Evolutionary conservation across 352 stramenopile species (phyloP), one percentile per base, ranked within the genome.

Genomic region (Phytophthora fragariaefolia): DNA sequence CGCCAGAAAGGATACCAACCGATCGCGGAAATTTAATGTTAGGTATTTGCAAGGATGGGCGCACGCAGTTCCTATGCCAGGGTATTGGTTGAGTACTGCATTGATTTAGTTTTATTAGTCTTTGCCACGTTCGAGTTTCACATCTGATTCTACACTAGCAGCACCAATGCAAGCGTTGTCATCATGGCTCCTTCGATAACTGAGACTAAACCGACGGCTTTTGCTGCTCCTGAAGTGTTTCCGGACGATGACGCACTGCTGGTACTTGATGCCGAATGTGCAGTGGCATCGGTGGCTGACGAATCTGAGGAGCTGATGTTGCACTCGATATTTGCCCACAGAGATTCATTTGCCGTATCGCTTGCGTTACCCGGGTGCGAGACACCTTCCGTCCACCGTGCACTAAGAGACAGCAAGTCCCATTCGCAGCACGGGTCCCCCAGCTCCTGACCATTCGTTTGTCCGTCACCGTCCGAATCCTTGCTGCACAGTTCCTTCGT

Each of bases 361-460:
- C 20, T 32, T 17, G 55, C 49, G 56, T 71, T 48, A 28, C 63
- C 63, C 7, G 63, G 63, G 32, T 71, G 47, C 2, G 63, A 73
- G 46, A 73, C 12, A 23, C 66, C 66, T 6, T 46, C 48, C 24
- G 43, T 59, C 54, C 62, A 58, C 3, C 18, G 32, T 45, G 53
- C 51, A 52, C 38, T 53, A 20, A 28, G 24, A 48, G 38, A n/a
- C 24, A 63, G 38, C 63, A 40, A 26, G 32, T 70, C 53, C 85
- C 85, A 93, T 53, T 67, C 72, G 64, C 85, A 93, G 80, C 86
- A 90, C 13, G 85, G 83, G 27, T 92, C 83, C 9, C 85, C 83
- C 6, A 93, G 73, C 58, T 93, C 85, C 48, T 88, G 67, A 34
- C 85, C 85, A 60, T 94, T 94, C 17, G 76, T 94, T 84, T 60